These are phyloP conservation scores for Penicillium thymicola DNA, from an alignment of 2,329 filamentous ascomycete genomes.

Conservation along the genomic window DNA sequence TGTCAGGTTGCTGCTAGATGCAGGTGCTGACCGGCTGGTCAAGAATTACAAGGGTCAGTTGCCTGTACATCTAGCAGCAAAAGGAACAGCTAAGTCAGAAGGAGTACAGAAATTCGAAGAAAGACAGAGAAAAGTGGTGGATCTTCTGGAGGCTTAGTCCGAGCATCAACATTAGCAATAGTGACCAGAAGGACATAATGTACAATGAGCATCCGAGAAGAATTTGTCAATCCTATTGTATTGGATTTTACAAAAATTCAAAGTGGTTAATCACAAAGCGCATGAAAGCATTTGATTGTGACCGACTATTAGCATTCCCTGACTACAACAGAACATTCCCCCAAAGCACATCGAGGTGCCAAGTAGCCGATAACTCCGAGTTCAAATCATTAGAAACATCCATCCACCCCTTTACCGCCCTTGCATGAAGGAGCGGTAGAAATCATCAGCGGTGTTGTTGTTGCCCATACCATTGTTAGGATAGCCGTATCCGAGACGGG, in stretches of 20 bases:
- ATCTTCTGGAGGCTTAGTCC: neutral
- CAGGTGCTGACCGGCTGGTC: neutral
- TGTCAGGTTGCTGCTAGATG: constrained; percentile 1
- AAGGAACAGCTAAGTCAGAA: neutral
- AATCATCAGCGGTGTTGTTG: constrained; percentile 74
- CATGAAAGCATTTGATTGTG: constrained; percentile 9
- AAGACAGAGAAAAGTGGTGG: neutral
- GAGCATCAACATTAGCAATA: neutral
- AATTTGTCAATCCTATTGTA: neutral
- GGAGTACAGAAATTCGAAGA: neutral
- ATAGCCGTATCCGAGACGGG: constrained; percentile 37
- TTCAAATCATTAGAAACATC: constrained; percentile 22
- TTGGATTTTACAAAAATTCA: neutral
- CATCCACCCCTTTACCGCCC: constrained; percentile 53
- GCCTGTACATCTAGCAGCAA: neutral
- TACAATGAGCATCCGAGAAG: neutral
- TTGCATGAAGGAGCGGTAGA: constrained; percentile 84
- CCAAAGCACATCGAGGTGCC: constrained; percentile 10
- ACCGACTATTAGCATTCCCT: constrained; percentile 10
- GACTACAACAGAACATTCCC: constrained; percentile 9
- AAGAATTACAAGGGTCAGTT: neutral
- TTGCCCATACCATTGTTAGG: constrained; percentile 39
- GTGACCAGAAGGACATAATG: neutral
- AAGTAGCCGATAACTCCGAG: constrained; percentile 28
- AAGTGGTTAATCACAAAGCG: neutral